These are phyloP conservation scores for Saccharum officinarum DNA, from an alignment of 176 grass and related monocot species.

Conservation along the genomic window DNA sequence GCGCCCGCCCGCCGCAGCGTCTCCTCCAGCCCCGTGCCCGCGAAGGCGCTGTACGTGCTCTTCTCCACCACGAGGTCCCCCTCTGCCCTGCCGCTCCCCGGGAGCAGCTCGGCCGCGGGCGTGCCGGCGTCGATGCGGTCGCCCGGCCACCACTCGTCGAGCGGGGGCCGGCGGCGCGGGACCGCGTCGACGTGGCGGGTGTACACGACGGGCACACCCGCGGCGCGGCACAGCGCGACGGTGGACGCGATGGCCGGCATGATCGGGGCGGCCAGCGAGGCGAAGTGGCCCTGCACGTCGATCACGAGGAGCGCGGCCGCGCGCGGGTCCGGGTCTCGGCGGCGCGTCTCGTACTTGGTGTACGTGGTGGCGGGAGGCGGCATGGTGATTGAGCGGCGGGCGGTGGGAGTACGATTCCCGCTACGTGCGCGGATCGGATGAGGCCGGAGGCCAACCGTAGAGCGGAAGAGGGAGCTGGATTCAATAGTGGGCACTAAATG, in stretches of 20 bases:
- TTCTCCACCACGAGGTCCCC: slow-evolving; percentile 62
- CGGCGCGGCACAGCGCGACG: slow-evolving; percentile 52
- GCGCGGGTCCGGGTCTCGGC: slow-evolving; percentile 46
- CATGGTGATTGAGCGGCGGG: neutral
- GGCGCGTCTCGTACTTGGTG: slow-evolving; percentile 58
- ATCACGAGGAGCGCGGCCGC: slow-evolving; percentile 61
- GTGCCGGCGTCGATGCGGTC: slow-evolving; percentile 61
- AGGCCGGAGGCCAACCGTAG: neutral
- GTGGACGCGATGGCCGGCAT: slow-evolving; percentile 49
- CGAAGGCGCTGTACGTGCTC: slow-evolving; percentile 68
- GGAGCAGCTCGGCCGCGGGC: slow-evolving; percentile 56
- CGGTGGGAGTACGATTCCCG: neutral
- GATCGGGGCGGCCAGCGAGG: slow-evolving; percentile 31
- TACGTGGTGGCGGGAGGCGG: neutral
- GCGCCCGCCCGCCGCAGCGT: slow-evolving; percentile 41
- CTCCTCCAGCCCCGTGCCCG: slow-evolving; percentile 49
- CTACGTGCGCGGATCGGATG: neutral
- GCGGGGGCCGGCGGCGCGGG: slow-evolving; percentile 33
- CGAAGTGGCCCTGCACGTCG: slow-evolving; percentile 74
- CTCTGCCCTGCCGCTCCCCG: slow-evolving; percentile 1
- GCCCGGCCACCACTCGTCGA: slow-evolving; percentile 63
- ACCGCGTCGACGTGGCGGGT: slow-evolving; percentile 60
- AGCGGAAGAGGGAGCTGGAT: too few species aligned
- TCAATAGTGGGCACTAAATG: too few species aligned
- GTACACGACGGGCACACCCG: slow-evolving; percentile 49